Evolutionary conservation across 2,329 filamentous ascomycete genomes (phyloP).

Genomic region (Monilinia polystroma): DNA sequence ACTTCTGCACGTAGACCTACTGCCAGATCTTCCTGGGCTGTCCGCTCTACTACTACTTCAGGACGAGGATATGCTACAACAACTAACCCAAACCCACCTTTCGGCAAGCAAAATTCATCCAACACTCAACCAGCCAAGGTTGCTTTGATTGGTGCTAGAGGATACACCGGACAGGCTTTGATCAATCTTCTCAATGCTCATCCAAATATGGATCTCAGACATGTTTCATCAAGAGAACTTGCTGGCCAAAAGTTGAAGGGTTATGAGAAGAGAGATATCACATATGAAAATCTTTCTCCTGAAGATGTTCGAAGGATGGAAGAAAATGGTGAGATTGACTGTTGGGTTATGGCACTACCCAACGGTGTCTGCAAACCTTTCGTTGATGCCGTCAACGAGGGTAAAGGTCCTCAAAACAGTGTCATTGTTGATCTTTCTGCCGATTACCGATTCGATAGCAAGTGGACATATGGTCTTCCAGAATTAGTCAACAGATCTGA

Average conservation of each 20-base stretch:
- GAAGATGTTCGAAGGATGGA: conserved; percentile 88
- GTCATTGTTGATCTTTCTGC: conserved; percentile 94
- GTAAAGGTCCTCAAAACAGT: conserved; percentile 60
- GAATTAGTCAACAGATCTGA: conserved; percentile 76
- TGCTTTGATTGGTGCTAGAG: conserved; percentile 85
- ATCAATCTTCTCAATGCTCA: conserved; percentile 85
- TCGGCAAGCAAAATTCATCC: conserved; percentile 83
- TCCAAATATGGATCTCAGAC: conserved; percentile 82
- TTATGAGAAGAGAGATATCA: conserved; percentile 87
- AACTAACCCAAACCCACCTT: conserved; percentile 86
- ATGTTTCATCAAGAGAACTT: conserved; percentile 92
- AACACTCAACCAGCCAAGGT: conserved; percentile 77
- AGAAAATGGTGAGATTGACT: conserved; percentile 80
- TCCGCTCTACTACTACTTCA: conserved; percentile 25
- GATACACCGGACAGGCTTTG: conserved; percentile 90
- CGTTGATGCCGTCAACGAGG: conserved; percentile 80
- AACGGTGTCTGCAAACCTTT: conserved; percentile 95
- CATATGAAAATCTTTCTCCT: conserved; percentile 83
- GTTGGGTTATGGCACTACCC: conserved; percentile 96
- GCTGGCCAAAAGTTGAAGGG: conserved; percentile 82
- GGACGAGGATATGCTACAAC: conserved; percentile 58
- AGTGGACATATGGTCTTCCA: conserved; percentile 87
- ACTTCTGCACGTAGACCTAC: conserved; percentile 51
- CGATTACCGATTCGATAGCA: conserved; percentile 84
- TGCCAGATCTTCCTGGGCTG: conserved; percentile 29